phyloP scores from a whole-genome alignment of 2,329 filamentous ascomycete species.

The Aspergillus flavus region DNA sequence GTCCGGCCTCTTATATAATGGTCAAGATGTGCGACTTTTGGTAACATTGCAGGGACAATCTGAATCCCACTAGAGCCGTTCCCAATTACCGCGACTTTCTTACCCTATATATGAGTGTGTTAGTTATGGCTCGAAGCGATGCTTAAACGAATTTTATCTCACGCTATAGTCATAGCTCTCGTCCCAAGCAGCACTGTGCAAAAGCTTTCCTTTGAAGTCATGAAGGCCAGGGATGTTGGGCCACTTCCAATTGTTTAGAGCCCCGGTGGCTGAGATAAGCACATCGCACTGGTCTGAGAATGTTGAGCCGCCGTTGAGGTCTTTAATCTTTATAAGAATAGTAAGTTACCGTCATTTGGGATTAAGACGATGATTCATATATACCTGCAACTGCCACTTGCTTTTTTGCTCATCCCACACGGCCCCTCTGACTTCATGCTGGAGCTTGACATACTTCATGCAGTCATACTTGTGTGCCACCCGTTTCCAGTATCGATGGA shows the following conservation, averaged over 20 bases:
- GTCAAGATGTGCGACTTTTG: slow-evolving; percentile 44
- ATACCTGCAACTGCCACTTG: slow-evolving; percentile 33
- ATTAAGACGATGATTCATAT: not conserved
- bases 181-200: slow-evolving; percentile 51
- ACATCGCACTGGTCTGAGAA: slow-evolving; percentile 36
- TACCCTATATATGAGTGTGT: slow-evolving; percentile 23
- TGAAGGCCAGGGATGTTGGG: slow-evolving; percentile 51
- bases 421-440: slow-evolving; percentile 47
- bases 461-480: slow-evolving; percentile 49
- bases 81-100: slow-evolving; percentile 41
- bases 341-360: slow-evolving; percentile 1
- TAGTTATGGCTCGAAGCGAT: not conserved
- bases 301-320: slow-evolving; percentile 22
- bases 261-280: slow-evolving; percentile 43
- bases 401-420: slow-evolving; percentile 45
- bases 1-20: slow-evolving; percentile 38
- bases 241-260: slow-evolving; percentile 48
- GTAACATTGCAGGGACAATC: slow-evolving; percentile 41
- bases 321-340: slow-evolving; percentile 22
- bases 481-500: slow-evolving; percentile 52
- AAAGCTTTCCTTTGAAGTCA: slow-evolving; percentile 48
- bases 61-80: slow-evolving; percentile 47
- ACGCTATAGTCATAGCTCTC: slow-evolving; percentile 37
- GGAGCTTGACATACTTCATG: slow-evolving; percentile 51
- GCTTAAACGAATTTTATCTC: slow-evolving; percentile 2